phyloP scores from a whole-genome alignment of 2,329 filamentous ascomycete genomes.

The Botrytis cinerea region DNA sequence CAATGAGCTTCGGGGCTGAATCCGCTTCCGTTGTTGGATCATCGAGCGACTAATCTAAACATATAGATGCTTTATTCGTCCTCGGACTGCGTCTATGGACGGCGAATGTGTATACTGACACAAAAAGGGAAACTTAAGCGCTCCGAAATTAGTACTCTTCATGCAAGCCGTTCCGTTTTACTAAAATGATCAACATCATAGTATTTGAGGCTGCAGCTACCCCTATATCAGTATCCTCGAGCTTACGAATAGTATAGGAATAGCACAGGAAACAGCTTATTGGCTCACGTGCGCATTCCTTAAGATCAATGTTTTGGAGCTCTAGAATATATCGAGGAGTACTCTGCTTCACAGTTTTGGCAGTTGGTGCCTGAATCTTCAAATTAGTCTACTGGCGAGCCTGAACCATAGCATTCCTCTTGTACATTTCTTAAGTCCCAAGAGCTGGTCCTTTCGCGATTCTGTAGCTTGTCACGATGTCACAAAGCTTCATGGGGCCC shows the following conservation, averaged over 20 bases:
- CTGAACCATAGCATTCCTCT: neutral
- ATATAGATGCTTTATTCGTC: neutral
- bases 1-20: constrained; percentile 8
- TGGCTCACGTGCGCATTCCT: neutral
- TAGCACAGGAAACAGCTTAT: neutral
- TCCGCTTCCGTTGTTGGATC: constrained; percentile 6
- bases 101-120: neutral
- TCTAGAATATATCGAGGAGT: neutral
- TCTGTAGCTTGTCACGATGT: neutral
- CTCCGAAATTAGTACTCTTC: neutral
- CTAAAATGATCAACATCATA: neutral
- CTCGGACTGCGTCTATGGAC: neutral
- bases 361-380: too few relatives aligned
- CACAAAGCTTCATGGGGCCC: neutral
- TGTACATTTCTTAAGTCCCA: neutral
- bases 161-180: neutral
- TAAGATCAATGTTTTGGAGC: neutral
- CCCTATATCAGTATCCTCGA: neutral
- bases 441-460: neutral
- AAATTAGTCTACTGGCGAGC: neutral
- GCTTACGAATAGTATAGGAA: neutral
- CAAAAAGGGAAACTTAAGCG: too few relatives aligned
- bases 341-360: neutral
- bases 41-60: neutral
- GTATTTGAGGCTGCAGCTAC: neutral